phyloP scores from a whole-genome alignment of 768 basidiomycete species.

The Lactarius tabidus region DNA sequence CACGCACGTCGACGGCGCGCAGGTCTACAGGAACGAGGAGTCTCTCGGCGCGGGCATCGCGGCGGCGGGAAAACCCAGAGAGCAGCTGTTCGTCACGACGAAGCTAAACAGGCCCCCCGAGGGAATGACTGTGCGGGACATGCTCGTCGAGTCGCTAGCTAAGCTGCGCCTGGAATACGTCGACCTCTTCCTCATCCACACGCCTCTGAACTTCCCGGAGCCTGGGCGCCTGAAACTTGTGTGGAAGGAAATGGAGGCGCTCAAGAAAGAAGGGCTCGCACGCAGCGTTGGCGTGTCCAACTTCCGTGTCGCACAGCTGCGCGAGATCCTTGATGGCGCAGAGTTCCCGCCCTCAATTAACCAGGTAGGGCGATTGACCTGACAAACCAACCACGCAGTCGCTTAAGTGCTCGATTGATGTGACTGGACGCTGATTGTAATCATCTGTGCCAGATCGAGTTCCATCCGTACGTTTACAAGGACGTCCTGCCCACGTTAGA shows the following conservation, averaged over 20 bases:
- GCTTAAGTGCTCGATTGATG: not conserved
- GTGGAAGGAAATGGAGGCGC: conserved; percentile 43
- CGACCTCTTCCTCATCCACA: conserved; percentile 47
- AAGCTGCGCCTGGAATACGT: conserved; percentile 40
- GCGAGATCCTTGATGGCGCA: conserved; percentile 41
- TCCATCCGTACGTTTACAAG: conserved; percentile 50
- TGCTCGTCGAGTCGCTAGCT: conserved; percentile 39
- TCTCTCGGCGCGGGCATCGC: conserved; percentile 35
- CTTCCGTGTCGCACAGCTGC: conserved; percentile 42
- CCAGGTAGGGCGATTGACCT: conserved; percentile 37
- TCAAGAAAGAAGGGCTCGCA: conserved; percentile 40
- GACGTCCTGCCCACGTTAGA: conserved; percentile 37
- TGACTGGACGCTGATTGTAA: not conserved
- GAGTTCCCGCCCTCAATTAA: conserved; percentile 49
- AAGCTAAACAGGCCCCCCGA: conserved; percentile 34
- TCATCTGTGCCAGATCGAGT: conserved; percentile 39
- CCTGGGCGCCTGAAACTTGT: conserved; percentile 33
- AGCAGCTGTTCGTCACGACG: conserved; percentile 43
- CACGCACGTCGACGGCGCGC: conserved; percentile 40
- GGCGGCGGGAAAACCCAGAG: conserved; percentile 35
- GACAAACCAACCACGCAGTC: no score
- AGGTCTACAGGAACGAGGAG: conserved; percentile 39
- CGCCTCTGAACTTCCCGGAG: conserved; percentile 27
- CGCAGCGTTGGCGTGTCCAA: conserved; percentile 54
- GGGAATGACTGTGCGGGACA: conserved; percentile 36